These are phyloP conservation scores for Kappamyces sp. DNA, from an alignment of 192 early-diverging fungal species.

Conservation along the genomic window DNA sequence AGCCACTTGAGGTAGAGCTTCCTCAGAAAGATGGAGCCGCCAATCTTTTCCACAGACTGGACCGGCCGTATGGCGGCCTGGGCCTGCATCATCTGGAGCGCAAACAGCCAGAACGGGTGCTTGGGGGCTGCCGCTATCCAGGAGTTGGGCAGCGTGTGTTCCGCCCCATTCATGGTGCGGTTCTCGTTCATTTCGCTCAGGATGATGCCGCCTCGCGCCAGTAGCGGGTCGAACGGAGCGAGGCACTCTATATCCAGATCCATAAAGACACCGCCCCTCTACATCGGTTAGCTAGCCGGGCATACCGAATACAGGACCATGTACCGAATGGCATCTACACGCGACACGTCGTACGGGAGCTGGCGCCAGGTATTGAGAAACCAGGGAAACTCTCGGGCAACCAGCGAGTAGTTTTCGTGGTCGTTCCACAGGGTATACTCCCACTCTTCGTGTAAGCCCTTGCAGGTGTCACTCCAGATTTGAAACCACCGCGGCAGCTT, in stretches of 20 bases:
- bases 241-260: conserved; percentile 32
- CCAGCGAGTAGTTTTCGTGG: conserved; percentile 19
- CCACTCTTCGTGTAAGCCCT: conserved; percentile 17
- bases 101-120: too few relatives aligned
- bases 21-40: too few relatives aligned
- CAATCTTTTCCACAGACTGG: too few relatives aligned
- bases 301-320: conserved; percentile 23
- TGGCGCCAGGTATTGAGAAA: conserved; percentile 26
- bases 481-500: neutral
- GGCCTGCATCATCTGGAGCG: too few relatives aligned
- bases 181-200: too few relatives aligned
- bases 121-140: too few relatives aligned
- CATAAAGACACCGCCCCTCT: conserved; percentile 34
- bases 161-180: too few relatives aligned
- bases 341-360: conserved; percentile 23
- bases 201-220: neutral
- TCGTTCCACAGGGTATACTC: conserved; percentile 33
- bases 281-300: too few relatives aligned
- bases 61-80: too few relatives aligned
- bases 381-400: conserved; percentile 29
- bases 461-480: conserved; percentile 25
- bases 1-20: too few relatives aligned
- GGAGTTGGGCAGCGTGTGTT: too few relatives aligned
- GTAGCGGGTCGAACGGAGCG: conserved; percentile 18
- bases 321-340: conserved; percentile 31